Percentiles rank a stretch among this genome's conserved stretches.
Evolutionary conservation across 352 stramenopile genomes (phyloP).

Genomic region (Globisporangium rhizosaccharum): DNA sequence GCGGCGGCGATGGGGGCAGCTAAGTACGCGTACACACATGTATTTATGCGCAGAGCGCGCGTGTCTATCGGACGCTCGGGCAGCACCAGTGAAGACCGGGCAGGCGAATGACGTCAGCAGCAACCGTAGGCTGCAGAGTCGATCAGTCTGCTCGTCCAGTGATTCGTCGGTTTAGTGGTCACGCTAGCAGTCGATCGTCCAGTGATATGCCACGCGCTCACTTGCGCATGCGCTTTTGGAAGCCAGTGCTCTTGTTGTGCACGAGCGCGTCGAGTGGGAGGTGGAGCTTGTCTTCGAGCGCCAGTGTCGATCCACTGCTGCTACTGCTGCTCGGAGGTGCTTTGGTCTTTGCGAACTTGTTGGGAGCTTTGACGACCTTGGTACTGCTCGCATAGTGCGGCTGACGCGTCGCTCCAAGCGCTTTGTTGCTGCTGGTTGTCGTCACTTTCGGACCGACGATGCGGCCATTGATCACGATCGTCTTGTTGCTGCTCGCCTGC

Average conservation of each 20-base stretch:
- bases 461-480: slow-evolving; percentile 55
- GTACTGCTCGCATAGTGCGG: slow-evolving; percentile 11
- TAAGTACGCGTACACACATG: neutral
- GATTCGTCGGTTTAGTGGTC: neutral
- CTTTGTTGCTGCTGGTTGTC: slow-evolving; percentile 14
- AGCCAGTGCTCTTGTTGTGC: slow-evolving; percentile 13
- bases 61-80: neutral
- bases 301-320: slow-evolving; percentile 15
- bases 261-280: slow-evolving; percentile 67
- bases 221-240: slow-evolving; percentile 16
- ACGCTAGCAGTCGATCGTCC: neutral
- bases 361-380: slow-evolving; percentile 16
- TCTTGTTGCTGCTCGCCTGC: slow-evolving; percentile 22
- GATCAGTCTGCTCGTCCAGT: neutral
- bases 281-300: slow-evolving; percentile 57
- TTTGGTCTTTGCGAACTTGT: slow-evolving; percentile 7
- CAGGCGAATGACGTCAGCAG: neutral
- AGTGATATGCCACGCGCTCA: neutral
- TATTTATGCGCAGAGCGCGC: neutral
- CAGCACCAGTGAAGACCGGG: too few relatives aligned
- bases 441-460: slow-evolving; percentile 49
- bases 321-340: neutral
- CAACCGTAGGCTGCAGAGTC: neutral
- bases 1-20: neutral
- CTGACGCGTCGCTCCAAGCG: slow-evolving; percentile 18